Base-by-base conservation (phyloP, 179 eudicot genomes). In the Patellifolia procumbens region DNA sequence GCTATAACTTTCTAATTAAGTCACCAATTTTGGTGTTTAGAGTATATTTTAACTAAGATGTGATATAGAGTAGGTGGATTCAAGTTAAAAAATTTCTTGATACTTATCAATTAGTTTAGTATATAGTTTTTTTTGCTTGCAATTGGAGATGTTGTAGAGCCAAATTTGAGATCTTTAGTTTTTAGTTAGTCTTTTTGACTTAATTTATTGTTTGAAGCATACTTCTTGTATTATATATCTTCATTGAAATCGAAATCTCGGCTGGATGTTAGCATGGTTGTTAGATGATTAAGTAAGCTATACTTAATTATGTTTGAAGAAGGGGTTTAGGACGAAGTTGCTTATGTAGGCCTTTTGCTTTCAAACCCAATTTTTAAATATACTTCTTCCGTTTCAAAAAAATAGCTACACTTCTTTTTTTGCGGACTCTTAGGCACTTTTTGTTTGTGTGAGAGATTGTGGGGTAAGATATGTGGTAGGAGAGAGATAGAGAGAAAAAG, bases 261-360 rank as follows among this genome's bases (percentile, higher is more conserved):
- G 73, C 60, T 17, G 4, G 22, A 68, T 46, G 6, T 64, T 6
- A 45, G 29, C 3, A 56, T 39, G 37, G 29, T 69, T 69, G 73
- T 17, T 69, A 9, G 20, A 10, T 49, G 59, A 49, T 48, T 49
- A 15, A 28, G 42, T 48, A 69, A 68, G 59, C 26, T 48, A 49
- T 4, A 69, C 20, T 77, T 53, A 42, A 37, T 53, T 52, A 42
- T 53, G 16, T 19, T 69, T 29, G 2, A 42, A 0, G 59, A 26
- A 52, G 34, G 26, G 49, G n/a, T 58, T 32, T 0, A 42, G 17
- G 80, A 58, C 74, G 52, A 31, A 58, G 48, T 59, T 77, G 80
- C 74, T 77, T 69, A 70, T 45, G 74, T 11, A n/a, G 59, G 31
- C n/a, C 46, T 46, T 69, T 67, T n/a, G n/a, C n/a, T 60, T 34